Conservation (phyloP, 2,329 filamentous ascomycete species). For the Simplicillium aogashimaense region DNA sequence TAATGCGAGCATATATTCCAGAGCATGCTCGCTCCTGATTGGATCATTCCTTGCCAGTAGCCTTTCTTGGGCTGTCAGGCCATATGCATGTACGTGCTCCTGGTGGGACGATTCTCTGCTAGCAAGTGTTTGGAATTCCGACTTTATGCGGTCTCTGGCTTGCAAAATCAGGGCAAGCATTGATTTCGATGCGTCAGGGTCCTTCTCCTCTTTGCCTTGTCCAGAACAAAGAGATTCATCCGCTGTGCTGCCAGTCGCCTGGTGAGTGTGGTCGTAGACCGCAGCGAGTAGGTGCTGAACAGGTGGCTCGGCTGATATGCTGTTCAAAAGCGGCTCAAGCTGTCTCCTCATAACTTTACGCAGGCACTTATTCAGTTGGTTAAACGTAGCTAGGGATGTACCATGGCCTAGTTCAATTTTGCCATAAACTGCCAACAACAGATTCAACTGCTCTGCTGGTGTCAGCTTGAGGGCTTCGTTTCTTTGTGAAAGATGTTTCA, state of each 20-base stretch:
- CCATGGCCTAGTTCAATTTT: slow-evolving; percentile 17
- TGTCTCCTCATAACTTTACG: slow-evolving; percentile 14
- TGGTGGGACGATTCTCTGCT: slow-evolving; percentile 3
- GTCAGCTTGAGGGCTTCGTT: slow-evolving; percentile 16
- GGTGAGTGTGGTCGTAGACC: background rate
- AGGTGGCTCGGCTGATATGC: background rate
- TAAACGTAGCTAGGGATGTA: slow-evolving; percentile 12
- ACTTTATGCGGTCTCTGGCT: background rate
- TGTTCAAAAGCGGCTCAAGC: background rate
- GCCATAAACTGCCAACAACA: slow-evolving; percentile 16
- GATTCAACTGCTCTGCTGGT: slow-evolving; percentile 17
- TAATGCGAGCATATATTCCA: slow-evolving; percentile 54
- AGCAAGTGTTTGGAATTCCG: background rate
- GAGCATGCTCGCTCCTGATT: slow-evolving; percentile 27
- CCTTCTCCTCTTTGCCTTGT: background rate
- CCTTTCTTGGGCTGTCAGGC: slow-evolving; percentile 19
- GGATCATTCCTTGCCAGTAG: slow-evolving; percentile 22
- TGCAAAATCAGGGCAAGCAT: background rate
- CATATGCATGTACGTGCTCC: slow-evolving; percentile 8
- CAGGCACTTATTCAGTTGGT: slow-evolving; percentile 13
- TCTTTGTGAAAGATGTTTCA: slow-evolving; percentile 22
- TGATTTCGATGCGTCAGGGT: background rate
- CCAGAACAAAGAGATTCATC: background rate
- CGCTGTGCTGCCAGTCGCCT: background rate
- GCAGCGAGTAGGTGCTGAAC: background rate